These are phyloP conservation scores for Phytophthora hybrid DNA, from an alignment of 352 stramenopile species.

Conservation along the genomic window DNA sequence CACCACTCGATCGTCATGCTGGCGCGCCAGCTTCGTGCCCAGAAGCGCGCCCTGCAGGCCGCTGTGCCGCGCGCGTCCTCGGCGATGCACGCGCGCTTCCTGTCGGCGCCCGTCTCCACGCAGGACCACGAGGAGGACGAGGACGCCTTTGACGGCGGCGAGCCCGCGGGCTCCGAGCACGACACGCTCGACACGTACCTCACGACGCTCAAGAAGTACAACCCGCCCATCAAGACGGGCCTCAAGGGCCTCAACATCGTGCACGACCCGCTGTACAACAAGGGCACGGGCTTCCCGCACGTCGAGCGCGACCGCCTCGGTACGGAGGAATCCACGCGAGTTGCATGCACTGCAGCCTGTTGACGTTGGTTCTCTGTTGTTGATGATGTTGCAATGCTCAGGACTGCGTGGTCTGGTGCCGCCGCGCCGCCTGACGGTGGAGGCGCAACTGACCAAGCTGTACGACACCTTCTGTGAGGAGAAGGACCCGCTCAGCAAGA, in stretches of 20 bases:
- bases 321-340: conserved; percentile 29
- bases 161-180: conserved; percentile 43
- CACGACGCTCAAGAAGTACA: conserved; percentile 79
- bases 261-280: conserved; percentile 91
- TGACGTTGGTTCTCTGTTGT: conserved; percentile 3
- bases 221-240: conserved; percentile 79
- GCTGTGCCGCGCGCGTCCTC: conserved; percentile 19
- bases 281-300: conserved; percentile 88
- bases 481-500: conserved; percentile 91
- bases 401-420: conserved; percentile 87
- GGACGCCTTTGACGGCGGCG: conserved; percentile 25
- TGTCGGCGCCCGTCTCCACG: conserved; percentile 31
- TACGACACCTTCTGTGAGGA: conserved; percentile 77
- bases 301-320: conserved; percentile 86
- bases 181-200: conserved; percentile 65
- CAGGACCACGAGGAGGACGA: conserved; percentile 54
- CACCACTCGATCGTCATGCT: conserved; percentile 36
- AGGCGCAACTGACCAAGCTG: conserved; percentile 78
- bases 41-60: conserved; percentile 36
- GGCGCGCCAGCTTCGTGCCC: conserved; percentile 37
- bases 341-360: neutral
- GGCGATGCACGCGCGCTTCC: conserved; percentile 31
- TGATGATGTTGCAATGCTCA: conserved; percentile 28
- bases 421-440: conserved; percentile 72
- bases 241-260: conserved; percentile 83